Evolutionary conservation across 1,139 yeast genomes (phyloP).

Genomic region (Sugiyamaella sp.): DNA sequence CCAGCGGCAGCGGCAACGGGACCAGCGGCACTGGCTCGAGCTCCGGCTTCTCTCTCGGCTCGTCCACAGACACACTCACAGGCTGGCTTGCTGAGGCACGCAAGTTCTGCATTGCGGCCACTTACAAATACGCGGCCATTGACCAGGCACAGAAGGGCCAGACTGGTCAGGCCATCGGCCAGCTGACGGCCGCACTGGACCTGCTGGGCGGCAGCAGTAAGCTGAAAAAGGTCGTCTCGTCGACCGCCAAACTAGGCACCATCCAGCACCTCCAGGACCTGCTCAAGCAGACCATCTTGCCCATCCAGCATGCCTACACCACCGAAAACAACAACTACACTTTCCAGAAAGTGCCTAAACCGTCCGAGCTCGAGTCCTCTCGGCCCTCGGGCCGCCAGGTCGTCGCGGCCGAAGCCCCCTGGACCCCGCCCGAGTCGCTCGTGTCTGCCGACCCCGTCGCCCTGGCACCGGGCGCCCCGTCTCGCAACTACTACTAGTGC

Average conservation of each 20-base stretch:
- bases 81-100: slow-evolving; percentile 39
- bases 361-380: slow-evolving; percentile 32
- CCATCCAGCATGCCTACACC: slow-evolving; percentile 30
- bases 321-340: slow-evolving; percentile 41
- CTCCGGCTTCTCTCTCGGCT: slow-evolving; percentile 6
- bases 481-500: slow-evolving; percentile 5
- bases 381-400: slow-evolving; percentile 45
- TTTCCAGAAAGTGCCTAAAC: slow-evolving; percentile 41
- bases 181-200: slow-evolving; percentile 29
- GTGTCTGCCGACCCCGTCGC: background rate
- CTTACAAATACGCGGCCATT: slow-evolving; percentile 39
- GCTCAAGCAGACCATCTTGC: slow-evolving; percentile 7
- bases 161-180: slow-evolving; percentile 41
- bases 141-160: slow-evolving; percentile 37
- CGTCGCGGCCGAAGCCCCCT: slow-evolving; percentile 33
- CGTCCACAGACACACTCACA: slow-evolving; percentile 26
- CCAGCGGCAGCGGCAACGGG: background rate
- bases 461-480: background rate
- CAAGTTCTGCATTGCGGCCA: slow-evolving; percentile 37
- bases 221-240: slow-evolving; percentile 7
- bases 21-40: background rate
- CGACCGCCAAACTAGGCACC: slow-evolving; percentile 2
- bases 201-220: slow-evolving; percentile 16
- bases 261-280: slow-evolving; percentile 4
- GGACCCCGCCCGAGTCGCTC: slow-evolving; percentile 34